A percentile compares a stretch with the other conserved stretches of the same genome.
These are phyloP conservation scores for Lactarius hatsudake DNA, from an alignment of 768 basidiomycete species.

Conservation along the genomic window DNA sequence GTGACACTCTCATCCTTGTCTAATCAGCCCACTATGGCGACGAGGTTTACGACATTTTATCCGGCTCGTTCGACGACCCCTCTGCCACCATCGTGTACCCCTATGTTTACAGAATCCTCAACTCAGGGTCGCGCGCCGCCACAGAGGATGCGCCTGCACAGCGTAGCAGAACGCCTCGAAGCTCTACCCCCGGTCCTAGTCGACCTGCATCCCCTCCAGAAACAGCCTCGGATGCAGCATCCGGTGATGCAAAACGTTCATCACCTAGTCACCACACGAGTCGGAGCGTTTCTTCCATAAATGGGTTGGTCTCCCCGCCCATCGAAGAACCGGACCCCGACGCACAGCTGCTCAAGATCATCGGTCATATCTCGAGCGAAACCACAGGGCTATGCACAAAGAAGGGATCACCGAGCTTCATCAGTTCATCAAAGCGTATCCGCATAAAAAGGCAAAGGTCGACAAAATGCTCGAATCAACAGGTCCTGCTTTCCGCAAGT, in stretches of 20 bases:
- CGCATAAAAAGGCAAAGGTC: constrained; percentile 75
- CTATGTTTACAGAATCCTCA: constrained; percentile 89
- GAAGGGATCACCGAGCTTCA: constrained; percentile 94
- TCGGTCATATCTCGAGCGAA: constrained; percentile 84
- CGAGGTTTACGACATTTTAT: constrained; percentile 87
- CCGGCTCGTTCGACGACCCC: constrained; percentile 90
- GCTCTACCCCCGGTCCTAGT: constrained; percentile 59
- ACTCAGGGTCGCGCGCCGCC: constrained; percentile 51
- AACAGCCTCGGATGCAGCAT: constrained; percentile 47
- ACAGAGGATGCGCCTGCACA: constrained; percentile 38
- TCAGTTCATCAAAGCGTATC: constrained; percentile 88
- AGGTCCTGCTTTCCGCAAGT: constrained; percentile 86
- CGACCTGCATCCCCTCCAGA: constrained; percentile 71
- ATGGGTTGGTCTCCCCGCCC: constrained; percentile 53
- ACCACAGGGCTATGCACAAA: constrained; percentile 88
- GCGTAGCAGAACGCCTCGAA: constrained; percentile 35
- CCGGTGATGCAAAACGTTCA: constrained; percentile 48
- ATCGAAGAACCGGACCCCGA: constrained; percentile 85
- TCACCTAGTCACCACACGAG: constrained; percentile 66
- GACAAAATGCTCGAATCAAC: constrained; percentile 89
- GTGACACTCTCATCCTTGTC: constrained; percentile 27
- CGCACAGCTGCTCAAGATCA: constrained; percentile 75
- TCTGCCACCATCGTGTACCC: constrained; percentile 96
- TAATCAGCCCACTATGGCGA: constrained; percentile 75
- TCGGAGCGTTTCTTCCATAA: constrained; percentile 61